Evolutionary conservation across 108 stramenopile species (phyloP).

Genomic region (Mayamaea pseudoterrestris): DNA sequence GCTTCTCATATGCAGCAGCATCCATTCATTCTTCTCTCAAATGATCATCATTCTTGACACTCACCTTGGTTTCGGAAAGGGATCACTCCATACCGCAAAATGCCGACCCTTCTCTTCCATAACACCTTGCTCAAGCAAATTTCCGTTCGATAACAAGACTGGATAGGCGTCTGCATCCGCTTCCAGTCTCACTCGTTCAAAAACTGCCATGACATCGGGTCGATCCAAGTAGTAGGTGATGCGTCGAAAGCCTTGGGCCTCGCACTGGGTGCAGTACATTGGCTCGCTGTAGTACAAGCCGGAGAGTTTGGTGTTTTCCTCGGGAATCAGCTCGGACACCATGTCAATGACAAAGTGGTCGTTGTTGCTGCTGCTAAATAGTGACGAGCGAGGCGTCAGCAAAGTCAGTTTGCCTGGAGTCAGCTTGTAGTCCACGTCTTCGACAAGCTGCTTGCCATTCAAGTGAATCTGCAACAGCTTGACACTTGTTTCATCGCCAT

Average conservation of each 20-base stretch:
- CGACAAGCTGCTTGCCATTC: slow-evolving; percentile 31
- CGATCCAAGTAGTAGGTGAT: slow-evolving; percentile 93
- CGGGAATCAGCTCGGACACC: slow-evolving; percentile 61
- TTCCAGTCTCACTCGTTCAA: slow-evolving; percentile 60
- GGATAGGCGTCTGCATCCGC: slow-evolving; percentile 72
- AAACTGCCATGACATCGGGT: slow-evolving; percentile 93
- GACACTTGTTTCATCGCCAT: slow-evolving; percentile 67
- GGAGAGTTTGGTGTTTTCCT: slow-evolving; percentile 80
- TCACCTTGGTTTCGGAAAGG: slow-evolving; percentile 92
- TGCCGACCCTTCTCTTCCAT: slow-evolving; percentile 36
- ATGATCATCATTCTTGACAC: too few species aligned
- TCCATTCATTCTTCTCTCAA: too few species aligned
- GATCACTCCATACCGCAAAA: slow-evolving; percentile 88
- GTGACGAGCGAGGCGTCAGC: slow-evolving; percentile 16
- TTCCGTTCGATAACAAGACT: slow-evolving; percentile 88
- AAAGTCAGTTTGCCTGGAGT: slow-evolving; percentile 39
- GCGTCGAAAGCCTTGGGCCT: slow-evolving; percentile 80
- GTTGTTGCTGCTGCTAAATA: too few species aligned
- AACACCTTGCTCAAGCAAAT: slow-evolving; percentile 55
- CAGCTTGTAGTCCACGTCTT: slow-evolving; percentile 41
- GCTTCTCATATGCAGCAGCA: too few species aligned
- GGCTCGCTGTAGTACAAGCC: slow-evolving; percentile 85
- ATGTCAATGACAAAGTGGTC: slow-evolving; percentile 43
- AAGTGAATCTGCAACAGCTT: slow-evolving; percentile 28
- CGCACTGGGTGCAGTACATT: slow-evolving; percentile 80